A percentile compares a stretch with the other conserved stretches of the same genome.
Evolutionary conservation across 2,329 filamentous ascomycete species (phyloP).

Genomic region (Cadophora gregata): DNA sequence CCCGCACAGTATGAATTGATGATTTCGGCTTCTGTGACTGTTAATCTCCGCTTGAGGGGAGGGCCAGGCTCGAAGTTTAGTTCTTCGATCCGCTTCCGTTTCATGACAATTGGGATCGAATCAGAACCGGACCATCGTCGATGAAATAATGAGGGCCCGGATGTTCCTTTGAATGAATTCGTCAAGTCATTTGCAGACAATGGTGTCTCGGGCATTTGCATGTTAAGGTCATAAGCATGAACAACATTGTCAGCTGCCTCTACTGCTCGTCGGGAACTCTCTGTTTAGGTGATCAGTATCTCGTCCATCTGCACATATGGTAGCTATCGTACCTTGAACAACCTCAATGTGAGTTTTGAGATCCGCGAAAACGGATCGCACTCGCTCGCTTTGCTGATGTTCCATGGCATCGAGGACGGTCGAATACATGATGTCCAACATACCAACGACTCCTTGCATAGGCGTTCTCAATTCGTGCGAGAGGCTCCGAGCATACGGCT

Average conservation of each 20-base stretch:
- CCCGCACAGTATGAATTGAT: slow-evolving; percentile 26
- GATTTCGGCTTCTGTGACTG: slow-evolving; percentile 35
- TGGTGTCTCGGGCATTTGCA: slow-evolving; percentile 73
- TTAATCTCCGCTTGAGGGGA: slow-evolving; percentile 40
- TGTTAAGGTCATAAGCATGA: slow-evolving; percentile 76
- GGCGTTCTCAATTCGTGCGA: slow-evolving; percentile 76
- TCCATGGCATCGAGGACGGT: slow-evolving; percentile 71
- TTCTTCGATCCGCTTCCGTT: slow-evolving; percentile 35
- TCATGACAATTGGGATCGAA: slow-evolving; percentile 26
- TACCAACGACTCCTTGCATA: slow-evolving; percentile 78
- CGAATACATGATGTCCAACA: slow-evolving; percentile 78
- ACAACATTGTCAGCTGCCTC: slow-evolving; percentile 79
- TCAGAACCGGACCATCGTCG: neutral
- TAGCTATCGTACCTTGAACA: slow-evolving; percentile 61
- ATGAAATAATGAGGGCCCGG: slow-evolving; percentile 5
- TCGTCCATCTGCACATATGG: neutral
- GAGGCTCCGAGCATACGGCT: slow-evolving; percentile 73
- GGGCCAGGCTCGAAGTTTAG: slow-evolving; percentile 33
- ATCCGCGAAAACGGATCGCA: slow-evolving; percentile 62
- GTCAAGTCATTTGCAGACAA: slow-evolving; percentile 36
- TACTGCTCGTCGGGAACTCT: slow-evolving; percentile 73
- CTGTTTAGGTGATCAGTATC: slow-evolving; percentile 47
- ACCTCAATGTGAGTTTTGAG: slow-evolving; percentile 74
- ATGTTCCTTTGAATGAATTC: slow-evolving; percentile 22
- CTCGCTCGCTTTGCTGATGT: slow-evolving; percentile 54